Evolutionary conservation across 345 rosid genomes (phyloP).

Genomic region (Linum usitatissimum): DNA sequence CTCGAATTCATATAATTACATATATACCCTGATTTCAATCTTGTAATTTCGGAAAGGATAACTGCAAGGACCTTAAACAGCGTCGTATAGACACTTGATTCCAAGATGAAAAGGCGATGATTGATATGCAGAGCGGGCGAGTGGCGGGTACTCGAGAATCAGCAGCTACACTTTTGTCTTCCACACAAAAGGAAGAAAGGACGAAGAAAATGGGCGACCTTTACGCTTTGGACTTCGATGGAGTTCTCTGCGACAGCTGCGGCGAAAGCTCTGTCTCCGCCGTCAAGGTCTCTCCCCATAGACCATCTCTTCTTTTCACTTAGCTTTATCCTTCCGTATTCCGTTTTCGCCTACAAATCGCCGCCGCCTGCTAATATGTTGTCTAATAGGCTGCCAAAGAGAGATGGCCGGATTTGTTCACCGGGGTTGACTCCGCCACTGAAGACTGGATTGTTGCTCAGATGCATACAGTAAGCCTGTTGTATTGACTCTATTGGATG

Average conservation of each 20-base stretch:
- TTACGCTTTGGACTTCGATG: conserved; percentile 92
- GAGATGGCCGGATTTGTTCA: conserved; percentile 71
- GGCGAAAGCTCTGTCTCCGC: conserved; percentile 95
- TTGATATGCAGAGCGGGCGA: neutral
- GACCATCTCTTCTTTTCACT: neutral
- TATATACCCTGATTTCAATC: no score
- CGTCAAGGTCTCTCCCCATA: conserved; percentile 44
- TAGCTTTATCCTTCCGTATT: neutral
- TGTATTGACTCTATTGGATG: neutral
- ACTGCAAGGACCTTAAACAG: no score
- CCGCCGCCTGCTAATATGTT: neutral
- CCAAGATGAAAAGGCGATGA: no score
- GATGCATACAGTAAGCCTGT: conserved; percentile 52
- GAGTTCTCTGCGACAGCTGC: conserved; percentile 88
- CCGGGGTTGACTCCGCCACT: conserved; percentile 43
- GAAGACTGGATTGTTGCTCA: conserved; percentile 87
- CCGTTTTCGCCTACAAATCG: neutral
- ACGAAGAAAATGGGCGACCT: conserved; percentile 29
- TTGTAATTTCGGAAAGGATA: no score
- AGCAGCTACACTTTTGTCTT: neutral
- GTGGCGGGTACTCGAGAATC: neutral
- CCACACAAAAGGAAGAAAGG: neutral
- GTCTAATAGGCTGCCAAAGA: conserved; percentile 59
- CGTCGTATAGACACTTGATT: no score
- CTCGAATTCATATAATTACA: no score